A percentile compares a stretch with the other conserved stretches of the same genome.
Conservation (phyloP, 495 filamentous ascomycete genomes). For the Baudoinia panamericana region DNA sequence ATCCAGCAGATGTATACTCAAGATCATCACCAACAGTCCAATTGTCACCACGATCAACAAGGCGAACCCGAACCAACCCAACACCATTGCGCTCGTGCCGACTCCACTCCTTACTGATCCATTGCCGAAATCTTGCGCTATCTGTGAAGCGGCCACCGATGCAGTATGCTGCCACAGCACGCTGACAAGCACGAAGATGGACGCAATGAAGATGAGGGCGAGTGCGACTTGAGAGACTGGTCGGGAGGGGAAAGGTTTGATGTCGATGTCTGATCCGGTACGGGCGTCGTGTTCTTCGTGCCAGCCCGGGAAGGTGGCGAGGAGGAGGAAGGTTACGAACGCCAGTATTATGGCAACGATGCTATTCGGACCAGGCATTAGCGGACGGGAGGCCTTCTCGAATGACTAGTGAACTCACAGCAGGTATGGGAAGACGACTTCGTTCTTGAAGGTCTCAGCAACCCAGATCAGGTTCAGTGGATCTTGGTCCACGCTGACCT, state of each 20-base stretch:
- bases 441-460: constrained; percentile 64
- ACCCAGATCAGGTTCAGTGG: constrained; percentile 73
- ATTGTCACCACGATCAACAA: constrained; percentile 87
- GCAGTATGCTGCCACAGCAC: constrained; percentile 77
- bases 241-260: constrained; percentile 66
- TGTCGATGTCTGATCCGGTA: constrained; percentile 50
- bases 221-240: constrained; percentile 63
- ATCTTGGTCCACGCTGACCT: constrained; percentile 57
- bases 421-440: constrained; percentile 68
- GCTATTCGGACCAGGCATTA: constrained; percentile 26
- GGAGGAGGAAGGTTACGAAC: constrained; percentile 58
- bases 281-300: constrained; percentile 56
- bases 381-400: neutral
- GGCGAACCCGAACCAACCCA: constrained; percentile 94
- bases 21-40: constrained; percentile 86
- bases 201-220: constrained; percentile 66
- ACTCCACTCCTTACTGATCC: constrained; percentile 80
- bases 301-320: constrained; percentile 73
- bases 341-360: constrained; percentile 76
- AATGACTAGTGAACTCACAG: constrained; percentile 36
- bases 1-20: constrained; percentile 65
- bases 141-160: constrained; percentile 80
- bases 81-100: constrained; percentile 82
- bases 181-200: constrained; percentile 65
- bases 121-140: constrained; percentile 91